Base-by-base conservation (phyloP, 2,329 filamentous ascomycete species). In the Hypoxylon sp. region DNA sequence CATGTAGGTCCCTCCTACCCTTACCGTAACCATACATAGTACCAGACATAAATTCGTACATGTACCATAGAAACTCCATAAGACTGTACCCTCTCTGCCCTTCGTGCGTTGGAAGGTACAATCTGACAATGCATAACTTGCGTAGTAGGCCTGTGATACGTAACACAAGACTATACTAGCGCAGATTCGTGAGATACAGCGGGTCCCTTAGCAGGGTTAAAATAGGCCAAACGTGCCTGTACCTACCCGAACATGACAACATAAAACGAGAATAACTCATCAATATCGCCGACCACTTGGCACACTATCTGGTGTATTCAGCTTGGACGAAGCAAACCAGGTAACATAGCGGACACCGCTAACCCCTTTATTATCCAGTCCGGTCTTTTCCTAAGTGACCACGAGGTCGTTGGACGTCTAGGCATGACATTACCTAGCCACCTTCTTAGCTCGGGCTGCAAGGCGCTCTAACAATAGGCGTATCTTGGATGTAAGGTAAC, bases 371-470 rank as follows among this genome's bases (percentile, higher is more conserved):
- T 16, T 19, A 34, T 23, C 29, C 29, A 34, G 47, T 50, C 47
- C 29, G 47, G 29, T 21, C 16, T 50, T 32, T 21, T 2, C 29
- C 27, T 50, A 51, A 8, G 12, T 43, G 25, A 3, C 12, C 47
- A 63, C 41, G 47, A 60, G 39, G 43, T 47, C 57, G 43, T 50
- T 29, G 23, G 43, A 47, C 43, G 25, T 47, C 43, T 47, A 47
- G 43, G 23, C 43, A 47, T 27, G 21, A 27, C 23, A 7, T 27
- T 25, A 46, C 21, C 43, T 47, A n/a, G 43, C 21, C 25, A 47
- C 23, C 43, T 47, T 14, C 52, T 54, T 47, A 41, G 32, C 48
- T 55, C 60, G 30, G 65, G 62, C 58, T 61, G 60, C 59, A 63
- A 69, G 63, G 63, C 52, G 59, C 53, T 46, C 11, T 30, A 34